Evolutionary conservation across 306 rosid genomes (phyloP).

Genomic region (Lathyrus aphaca): DNA sequence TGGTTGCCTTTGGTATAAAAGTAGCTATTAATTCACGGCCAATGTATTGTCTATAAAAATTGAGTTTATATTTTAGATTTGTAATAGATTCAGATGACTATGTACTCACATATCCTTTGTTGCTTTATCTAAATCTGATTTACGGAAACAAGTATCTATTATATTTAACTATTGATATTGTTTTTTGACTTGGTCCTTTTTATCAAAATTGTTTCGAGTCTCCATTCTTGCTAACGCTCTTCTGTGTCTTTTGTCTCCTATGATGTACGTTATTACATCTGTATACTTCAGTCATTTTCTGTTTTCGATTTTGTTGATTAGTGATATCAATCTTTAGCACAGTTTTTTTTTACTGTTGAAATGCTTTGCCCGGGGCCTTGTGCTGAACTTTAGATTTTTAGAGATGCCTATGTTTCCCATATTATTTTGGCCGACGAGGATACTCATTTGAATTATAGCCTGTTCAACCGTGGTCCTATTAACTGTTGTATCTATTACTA

Average conservation of each 20-base stretch:
- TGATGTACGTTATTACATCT: constrained; percentile 6
- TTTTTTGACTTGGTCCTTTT: constrained; percentile 26
- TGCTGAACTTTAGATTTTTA: constrained; percentile 44
- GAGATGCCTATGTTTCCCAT: constrained; percentile 39
- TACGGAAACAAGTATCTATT: not conserved
- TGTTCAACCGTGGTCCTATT: constrained; percentile 61
- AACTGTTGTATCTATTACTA: constrained; percentile 65
- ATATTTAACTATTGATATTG: not conserved
- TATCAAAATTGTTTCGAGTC: constrained; percentile 35
- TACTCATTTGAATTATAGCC: constrained; percentile 56
- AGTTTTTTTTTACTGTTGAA: constrained; percentile 33
- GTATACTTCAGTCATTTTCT: constrained; percentile 28
- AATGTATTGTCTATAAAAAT: constrained; percentile 14
- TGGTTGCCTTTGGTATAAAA: not conserved
- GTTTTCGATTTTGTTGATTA: constrained; percentile 28
- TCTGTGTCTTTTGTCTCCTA: not conserved
- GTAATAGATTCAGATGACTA: constrained; percentile 11
- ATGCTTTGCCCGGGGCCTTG: constrained; percentile 27
- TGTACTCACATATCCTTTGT: not conserved
- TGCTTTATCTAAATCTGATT: constrained; percentile 3
- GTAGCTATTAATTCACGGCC: not conserved
- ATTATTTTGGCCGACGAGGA: constrained; percentile 50
- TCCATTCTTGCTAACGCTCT: constrained; percentile 15
- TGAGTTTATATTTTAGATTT: constrained; percentile 13
- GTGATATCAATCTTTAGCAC: constrained; percentile 33